Evolutionary conservation across 2,329 filamentous ascomycete genomes (phyloP).

Genomic region (Curvularia sp.): DNA sequence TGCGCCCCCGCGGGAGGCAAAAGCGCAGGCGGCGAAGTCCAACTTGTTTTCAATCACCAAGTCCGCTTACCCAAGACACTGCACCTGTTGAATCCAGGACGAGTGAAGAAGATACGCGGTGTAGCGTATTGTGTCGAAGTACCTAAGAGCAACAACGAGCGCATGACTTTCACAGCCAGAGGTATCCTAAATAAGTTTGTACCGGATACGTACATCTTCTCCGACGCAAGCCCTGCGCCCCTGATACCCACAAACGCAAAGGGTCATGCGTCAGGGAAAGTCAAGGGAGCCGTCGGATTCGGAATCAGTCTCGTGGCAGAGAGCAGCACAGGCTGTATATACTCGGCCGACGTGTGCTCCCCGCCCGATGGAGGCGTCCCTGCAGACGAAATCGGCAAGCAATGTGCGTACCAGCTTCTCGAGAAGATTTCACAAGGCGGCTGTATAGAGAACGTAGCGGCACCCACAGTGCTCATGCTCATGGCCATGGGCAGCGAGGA

Average conservation of each 20-base stretch:
- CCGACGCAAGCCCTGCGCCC: slow-evolving; percentile 67
- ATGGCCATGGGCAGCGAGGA: slow-evolving; percentile 99
- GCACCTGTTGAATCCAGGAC: slow-evolving; percentile 82
- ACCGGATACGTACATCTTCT: slow-evolving; percentile 88
- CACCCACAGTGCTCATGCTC: slow-evolving; percentile 77
- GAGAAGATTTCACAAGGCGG: slow-evolving; percentile 84
- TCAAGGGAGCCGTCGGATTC: slow-evolving; percentile 82
- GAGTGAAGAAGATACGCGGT: slow-evolving; percentile 86
- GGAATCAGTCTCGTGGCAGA: slow-evolving; percentile 91
- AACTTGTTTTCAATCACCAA: slow-evolving; percentile 91
- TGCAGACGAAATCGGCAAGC: slow-evolving; percentile 88
- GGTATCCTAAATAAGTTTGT: slow-evolving; percentile 84
- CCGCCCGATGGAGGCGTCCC: slow-evolving; percentile 81
- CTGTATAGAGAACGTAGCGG: slow-evolving; percentile 75
- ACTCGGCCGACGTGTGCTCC: slow-evolving; percentile 80
- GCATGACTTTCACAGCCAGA: slow-evolving; percentile 91
- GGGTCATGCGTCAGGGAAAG: slow-evolving; percentile 60
- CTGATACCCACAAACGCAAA: slow-evolving; percentile 74
- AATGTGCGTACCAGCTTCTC: slow-evolving; percentile 86
- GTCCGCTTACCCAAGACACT: slow-evolving; percentile 92
- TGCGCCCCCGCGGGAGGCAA: slow-evolving; percentile 71
- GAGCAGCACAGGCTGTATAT: slow-evolving; percentile 84
- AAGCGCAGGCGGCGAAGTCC: slow-evolving; percentile 90
- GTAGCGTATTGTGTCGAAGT: slow-evolving; percentile 95
- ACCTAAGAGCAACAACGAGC: slow-evolving; percentile 87